A percentile compares a stretch with the other conserved stretches of the same genome.
Evolutionary conservation across 2,329 filamentous ascomycete species (phyloP).

Genomic region (Diaporthe longicolla): DNA sequence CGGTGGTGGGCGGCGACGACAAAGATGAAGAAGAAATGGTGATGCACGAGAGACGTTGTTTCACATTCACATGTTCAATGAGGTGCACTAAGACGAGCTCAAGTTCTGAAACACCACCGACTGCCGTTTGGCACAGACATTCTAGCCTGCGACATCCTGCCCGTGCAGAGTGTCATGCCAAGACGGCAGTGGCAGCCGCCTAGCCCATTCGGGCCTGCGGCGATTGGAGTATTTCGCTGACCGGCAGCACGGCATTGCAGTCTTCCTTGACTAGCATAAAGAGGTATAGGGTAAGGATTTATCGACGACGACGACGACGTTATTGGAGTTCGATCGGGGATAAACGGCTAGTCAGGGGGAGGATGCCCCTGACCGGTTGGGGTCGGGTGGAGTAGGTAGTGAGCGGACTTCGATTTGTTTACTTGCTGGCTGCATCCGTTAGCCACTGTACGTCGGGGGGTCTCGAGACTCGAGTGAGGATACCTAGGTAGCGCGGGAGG

Average conservation of each 20-base stretch:
- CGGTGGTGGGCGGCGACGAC: not conserved
- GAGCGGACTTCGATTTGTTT: too few species aligned
- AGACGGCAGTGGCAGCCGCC: not conserved
- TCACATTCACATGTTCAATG: not conserved
- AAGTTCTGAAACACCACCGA: slow-evolving; percentile 18
- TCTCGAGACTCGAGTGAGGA: too few species aligned
- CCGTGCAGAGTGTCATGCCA: not conserved
- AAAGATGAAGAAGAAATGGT: not conserved
- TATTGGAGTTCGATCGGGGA: not conserved
- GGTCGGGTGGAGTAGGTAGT: too few species aligned
- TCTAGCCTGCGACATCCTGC: not conserved
- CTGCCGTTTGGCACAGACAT: slow-evolving; percentile 14
- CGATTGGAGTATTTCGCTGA: not conserved
- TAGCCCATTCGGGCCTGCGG: not conserved
- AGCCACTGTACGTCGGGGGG: too few species aligned
- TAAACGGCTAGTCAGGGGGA: not conserved
- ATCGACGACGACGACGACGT: too few species aligned
- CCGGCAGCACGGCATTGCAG: too few species aligned
- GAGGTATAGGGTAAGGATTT: not conserved
- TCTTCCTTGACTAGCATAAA: not conserved
- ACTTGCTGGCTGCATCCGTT: too few species aligned
- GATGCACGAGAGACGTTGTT: not conserved
- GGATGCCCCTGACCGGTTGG: not conserved
- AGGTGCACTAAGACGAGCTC: not conserved
- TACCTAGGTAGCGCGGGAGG: too few species aligned